Evolutionary conservation across 768 basidiomycete genomes (phyloP), one percentile per base, ranked within the genome.

Genomic region (Kwoniella shandongensis): DNA sequence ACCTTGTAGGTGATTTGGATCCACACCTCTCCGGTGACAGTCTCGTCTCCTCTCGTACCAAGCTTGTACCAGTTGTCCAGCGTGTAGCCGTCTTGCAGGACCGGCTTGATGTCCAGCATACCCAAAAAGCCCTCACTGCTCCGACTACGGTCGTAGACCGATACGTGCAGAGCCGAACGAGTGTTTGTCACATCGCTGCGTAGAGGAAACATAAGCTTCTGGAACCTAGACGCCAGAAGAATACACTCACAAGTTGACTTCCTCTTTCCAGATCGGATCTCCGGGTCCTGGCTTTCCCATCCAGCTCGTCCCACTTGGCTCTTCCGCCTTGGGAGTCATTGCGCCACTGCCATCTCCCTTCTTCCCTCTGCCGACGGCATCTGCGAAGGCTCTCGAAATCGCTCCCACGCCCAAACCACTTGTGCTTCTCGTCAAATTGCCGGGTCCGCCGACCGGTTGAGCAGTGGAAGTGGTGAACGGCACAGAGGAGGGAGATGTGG

Each of bases 241-340:
- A 15, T 39, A n/a, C 7, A 83, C 93, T 78, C 78, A 97, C 94
- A 99, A 99, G 41, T 89, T 86, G 30, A 98, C 96, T 76, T 98
- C 88, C 76, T 98, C 94, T 79, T 99, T 99, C 96, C 96, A 99
- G 20, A 93, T 86, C 11, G 96, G 94, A 79, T 91, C 97, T 83
- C 54, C 89, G 35, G 58, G 65, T 40, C 70, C 68, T n/a, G 67
- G 69, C 57, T 68, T 63, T 13, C 71, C 69, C 22, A 73, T 25
- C 67, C 67, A 70, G 45, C 62, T 64, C 20, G 44, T 50, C 4
- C 46, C 56, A 17, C 54, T 52, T 5, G 66, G 61, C 44, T 70
- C 66, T 39, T 69, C 72, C 15, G 62, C 67, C 26, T 60, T 54
- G 10, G 71, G 71, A 27, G 71, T 72, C 58, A 66, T 57, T 17